These are phyloP conservation scores for Fraxinus anomala DNA, from an alignment of 257 asterid genomes.

Conservation along the genomic window DNA sequence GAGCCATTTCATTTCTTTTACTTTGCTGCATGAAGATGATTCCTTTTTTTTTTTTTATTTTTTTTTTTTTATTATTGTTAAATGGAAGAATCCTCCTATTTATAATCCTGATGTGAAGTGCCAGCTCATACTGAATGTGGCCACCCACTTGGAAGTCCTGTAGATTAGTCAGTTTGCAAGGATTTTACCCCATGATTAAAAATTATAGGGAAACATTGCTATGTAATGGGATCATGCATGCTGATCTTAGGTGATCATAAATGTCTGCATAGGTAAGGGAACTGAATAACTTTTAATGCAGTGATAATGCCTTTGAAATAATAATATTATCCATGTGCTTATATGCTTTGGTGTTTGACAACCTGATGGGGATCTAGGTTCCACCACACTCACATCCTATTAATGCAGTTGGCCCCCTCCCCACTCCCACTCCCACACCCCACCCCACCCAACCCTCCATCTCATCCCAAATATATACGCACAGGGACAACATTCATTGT, in stretches of 20 bases:
- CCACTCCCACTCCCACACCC: not conserved
- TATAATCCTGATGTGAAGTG: not conserved
- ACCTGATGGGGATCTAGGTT: not conserved
- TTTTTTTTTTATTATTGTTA: slow-evolving; percentile 11
- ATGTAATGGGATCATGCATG: slow-evolving; percentile 5
- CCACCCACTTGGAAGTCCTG: not conserved
- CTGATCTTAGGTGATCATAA: not conserved
- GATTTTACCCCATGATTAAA: slow-evolving; percentile 7
- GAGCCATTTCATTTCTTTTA: slow-evolving; percentile 13
- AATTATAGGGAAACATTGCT: slow-evolving; percentile 16
- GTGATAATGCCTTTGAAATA: not conserved
- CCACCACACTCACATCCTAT: not conserved
- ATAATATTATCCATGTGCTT: not conserved
- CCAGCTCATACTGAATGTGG: not conserved
- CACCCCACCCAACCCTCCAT: not conserved
- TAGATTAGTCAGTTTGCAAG: not conserved
- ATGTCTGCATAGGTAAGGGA: slow-evolving; percentile 1
- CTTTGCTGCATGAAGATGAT: not conserved
- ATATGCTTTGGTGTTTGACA: not conserved
- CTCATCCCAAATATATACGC: not conserved
- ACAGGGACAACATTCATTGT: not conserved
- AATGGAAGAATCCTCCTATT: not conserved
- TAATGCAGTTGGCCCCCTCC: not conserved
- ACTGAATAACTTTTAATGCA: not conserved
- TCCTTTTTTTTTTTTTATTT: too few species aligned